Conservation (phyloP, 202 grass and related monocot genomes). For the Zizania palustris region DNA sequence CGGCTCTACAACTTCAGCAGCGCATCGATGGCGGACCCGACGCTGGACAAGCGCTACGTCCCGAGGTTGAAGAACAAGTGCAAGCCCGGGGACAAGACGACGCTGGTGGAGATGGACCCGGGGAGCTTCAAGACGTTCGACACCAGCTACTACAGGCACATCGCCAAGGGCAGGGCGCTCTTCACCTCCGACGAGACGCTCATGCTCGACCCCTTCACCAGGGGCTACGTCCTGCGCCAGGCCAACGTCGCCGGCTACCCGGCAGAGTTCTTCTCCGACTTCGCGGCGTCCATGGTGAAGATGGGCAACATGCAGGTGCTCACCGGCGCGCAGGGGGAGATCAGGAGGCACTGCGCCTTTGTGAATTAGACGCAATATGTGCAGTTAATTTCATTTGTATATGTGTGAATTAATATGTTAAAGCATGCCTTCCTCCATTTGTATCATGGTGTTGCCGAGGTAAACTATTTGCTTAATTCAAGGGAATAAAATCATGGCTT, state of each 20-base stretch:
- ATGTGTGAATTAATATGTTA: slow-evolving; percentile 1
- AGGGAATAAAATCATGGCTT: not conserved
- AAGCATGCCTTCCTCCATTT: no score
- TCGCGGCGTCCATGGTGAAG: slow-evolving; percentile 72
- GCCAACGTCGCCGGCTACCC: slow-evolving; percentile 41
- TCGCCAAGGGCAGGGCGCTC: slow-evolving; percentile 44
- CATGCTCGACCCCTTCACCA: slow-evolving; percentile 50
- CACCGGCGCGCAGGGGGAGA: slow-evolving; percentile 61
- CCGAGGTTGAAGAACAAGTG: slow-evolving; percentile 63
- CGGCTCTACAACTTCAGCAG: slow-evolving; percentile 69
- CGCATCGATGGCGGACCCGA: slow-evolving; percentile 41
- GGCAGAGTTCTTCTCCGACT: slow-evolving; percentile 70
- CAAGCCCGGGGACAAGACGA: slow-evolving; percentile 46
- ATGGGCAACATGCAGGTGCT: slow-evolving; percentile 70
- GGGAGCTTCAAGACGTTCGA: slow-evolving; percentile 73
- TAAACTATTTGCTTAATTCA: slow-evolving; percentile 32
- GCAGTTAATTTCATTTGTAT: not conserved
- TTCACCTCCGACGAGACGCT: slow-evolving; percentile 74
- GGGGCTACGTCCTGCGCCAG: slow-evolving; percentile 58
- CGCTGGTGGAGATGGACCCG: slow-evolving; percentile 86
- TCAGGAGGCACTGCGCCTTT: slow-evolving; percentile 67
- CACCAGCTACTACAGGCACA: slow-evolving; percentile 58
- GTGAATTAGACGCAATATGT: slow-evolving; percentile 43
- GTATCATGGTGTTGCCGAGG: not conserved
- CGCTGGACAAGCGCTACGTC: slow-evolving; percentile 57